These are phyloP conservation scores for Sequoiadendron giganteum DNA, from an alignment of 75 land plant species.

Conservation along the genomic window DNA sequence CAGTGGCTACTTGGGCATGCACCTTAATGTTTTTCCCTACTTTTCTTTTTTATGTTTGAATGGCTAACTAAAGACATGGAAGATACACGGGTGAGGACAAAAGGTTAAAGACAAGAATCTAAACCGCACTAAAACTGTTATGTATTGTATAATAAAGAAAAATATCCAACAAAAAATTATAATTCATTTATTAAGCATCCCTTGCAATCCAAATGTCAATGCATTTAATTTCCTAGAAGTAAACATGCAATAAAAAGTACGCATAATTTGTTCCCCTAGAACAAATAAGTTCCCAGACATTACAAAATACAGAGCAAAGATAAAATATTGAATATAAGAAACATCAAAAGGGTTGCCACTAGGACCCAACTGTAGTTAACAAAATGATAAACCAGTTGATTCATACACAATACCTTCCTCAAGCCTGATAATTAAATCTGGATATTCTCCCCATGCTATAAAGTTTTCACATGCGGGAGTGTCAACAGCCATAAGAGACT, in stretches of 20 bases:
- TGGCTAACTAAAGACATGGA: neutral
- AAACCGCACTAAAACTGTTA: too few species aligned
- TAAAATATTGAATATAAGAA: neutral
- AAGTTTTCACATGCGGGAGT: conserved; percentile 39
- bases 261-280: neutral
- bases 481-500: conserved; percentile 31
- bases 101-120: too few species aligned
- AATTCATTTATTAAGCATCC: neutral
- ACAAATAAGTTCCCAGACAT: neutral
- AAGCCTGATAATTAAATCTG: conserved; percentile 50
- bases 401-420: conserved; percentile 50
- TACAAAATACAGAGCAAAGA: neutral
- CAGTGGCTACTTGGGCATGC: neutral
- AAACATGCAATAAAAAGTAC: neutral
- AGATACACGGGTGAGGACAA: neutral
- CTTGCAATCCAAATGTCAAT: neutral
- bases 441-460: conserved; percentile 53
- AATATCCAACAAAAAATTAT: neutral
- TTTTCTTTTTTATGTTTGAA: neutral
- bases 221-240: neutral
- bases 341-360: neutral
- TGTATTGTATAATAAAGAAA: neutral
- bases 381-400: neutral
- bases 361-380: neutral
- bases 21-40: too few species aligned